Evolutionary conservation across 768 basidiomycete genomes (phyloP), one percentile per base, ranked within the genome.

Genomic region (Rhodotorula babjevae): DNA sequence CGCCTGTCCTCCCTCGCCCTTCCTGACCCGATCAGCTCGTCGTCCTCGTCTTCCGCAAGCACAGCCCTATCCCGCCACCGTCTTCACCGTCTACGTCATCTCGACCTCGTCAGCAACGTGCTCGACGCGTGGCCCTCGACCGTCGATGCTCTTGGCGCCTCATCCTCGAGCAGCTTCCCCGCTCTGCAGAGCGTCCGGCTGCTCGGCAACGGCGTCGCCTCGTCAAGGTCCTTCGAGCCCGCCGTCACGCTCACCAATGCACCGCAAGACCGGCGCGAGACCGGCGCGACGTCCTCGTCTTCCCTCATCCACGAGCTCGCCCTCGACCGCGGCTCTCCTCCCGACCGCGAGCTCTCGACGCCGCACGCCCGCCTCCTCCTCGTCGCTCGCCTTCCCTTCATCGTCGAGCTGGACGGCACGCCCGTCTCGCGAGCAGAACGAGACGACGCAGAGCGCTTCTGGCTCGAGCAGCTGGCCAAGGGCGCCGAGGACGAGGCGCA

Each of bases 361-460:
- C 83, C 78, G 76, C 77, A 84, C 78, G 80, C 84, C 33, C 87
- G 90, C 65, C 85, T 87, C 72, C 83, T 90, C 75, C 80, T 85
- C 52, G 85, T 92, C 76, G 88, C 90, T 59, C 86, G 85, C 79
- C 83, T 92, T 25, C 86, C 89, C n/a, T 84, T 84, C 46, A 84
- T 93, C 63, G 74, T 79, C 42, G 79, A 78, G 49, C 84, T 93
- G 50, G 89, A 93, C 80, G 88, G 87, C 57, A 84, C 87, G 72
- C 74, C 93, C 90, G 86, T 93, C 58, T 85, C 88, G 16, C 74
- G 79, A 16, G 87, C 85, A 74, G 90, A 93, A 79, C 85, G 92
- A 53, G 82, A 81, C n/a, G 92, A 94, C 77, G 86, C 87, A 61
- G 92, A 95, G 80, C 79, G 91, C 36, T 90, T 90, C 79, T 95